phyloP scores from a whole-genome alignment of 305 asterid species.

The Ajuga reptans region DNA sequence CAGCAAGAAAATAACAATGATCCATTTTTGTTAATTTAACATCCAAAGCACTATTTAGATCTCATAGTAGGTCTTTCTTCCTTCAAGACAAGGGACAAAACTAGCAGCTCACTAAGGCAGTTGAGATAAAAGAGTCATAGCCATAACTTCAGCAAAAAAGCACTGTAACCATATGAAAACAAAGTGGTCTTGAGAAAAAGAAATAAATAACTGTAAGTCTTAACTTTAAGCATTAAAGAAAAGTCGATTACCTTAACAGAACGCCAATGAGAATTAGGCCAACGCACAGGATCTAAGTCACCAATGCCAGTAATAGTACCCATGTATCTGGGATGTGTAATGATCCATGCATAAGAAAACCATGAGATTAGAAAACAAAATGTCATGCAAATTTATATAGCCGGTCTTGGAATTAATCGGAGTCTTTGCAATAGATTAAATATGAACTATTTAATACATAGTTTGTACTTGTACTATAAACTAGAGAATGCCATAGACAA shows the following conservation, averaged over 20 bases:
- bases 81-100: neutral
- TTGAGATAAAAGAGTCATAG: neutral
- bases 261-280: slow-evolving; percentile 68
- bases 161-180: neutral
- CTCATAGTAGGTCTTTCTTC: neutral
- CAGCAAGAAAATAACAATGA: neutral
- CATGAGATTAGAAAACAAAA: neutral
- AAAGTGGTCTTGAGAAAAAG: neutral
- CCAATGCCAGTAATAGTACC: slow-evolving; percentile 60
- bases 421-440: neutral
- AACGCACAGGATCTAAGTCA: slow-evolving; percentile 55
- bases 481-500: neutral
- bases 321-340: slow-evolving; percentile 43
- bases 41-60: neutral
- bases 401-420: neutral
- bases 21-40: neutral
- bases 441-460: neutral
- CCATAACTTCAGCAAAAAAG: neutral
- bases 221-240: neutral
- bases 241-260: slow-evolving; percentile 47
- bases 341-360: slow-evolving; percentile 12
- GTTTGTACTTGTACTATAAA: neutral
- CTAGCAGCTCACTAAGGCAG: neutral
- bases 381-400: neutral
- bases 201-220: too few relatives aligned